These are phyloP conservation scores for Trichaptum fuscoviolaceum DNA, from an alignment of 768 basidiomycete species.

Conservation along the genomic window DNA sequence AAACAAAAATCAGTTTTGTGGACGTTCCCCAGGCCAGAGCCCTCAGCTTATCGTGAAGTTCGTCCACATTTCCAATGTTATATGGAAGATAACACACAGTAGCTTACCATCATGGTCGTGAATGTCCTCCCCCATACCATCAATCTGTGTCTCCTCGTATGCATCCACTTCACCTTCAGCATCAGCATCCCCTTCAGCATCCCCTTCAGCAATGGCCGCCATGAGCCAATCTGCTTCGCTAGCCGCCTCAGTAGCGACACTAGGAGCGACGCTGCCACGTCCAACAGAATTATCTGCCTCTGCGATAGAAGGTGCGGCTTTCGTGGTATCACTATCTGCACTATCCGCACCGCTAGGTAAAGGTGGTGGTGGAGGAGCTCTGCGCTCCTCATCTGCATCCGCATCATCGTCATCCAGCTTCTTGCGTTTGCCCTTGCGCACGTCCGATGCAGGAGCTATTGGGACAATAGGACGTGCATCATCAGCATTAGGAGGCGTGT, in stretches of 20 bases:
- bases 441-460: slow-evolving; percentile 48
- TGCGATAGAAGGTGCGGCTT: slow-evolving; percentile 27
- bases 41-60: neutral
- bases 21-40: neutral
- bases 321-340: slow-evolving; percentile 42
- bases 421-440: slow-evolving; percentile 79
- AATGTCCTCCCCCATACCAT: neutral
- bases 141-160: slow-evolving; percentile 10
- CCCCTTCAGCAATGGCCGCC: slow-evolving; percentile 78
- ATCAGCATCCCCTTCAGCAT: slow-evolving; percentile 31
- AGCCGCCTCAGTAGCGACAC: slow-evolving; percentile 44
- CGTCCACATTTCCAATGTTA: neutral
- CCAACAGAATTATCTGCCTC: slow-evolving; percentile 34
- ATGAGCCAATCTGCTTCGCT: slow-evolving; percentile 87
- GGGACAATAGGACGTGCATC: slow-evolving; percentile 73
- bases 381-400: slow-evolving; percentile 68
- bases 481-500: slow-evolving; percentile 80
- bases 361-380: slow-evolving; percentile 49
- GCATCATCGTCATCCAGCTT: slow-evolving; percentile 87
- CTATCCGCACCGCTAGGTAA: slow-evolving; percentile 55
- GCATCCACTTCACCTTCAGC: slow-evolving; percentile 24
- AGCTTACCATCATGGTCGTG: slow-evolving; percentile 1
- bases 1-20: neutral
- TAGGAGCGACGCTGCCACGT: slow-evolving; percentile 59
- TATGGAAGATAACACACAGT: neutral